Evolutionary conservation across 2,329 filamentous ascomycete species (phyloP).

Genomic region (Delphinella strobiligena): DNA sequence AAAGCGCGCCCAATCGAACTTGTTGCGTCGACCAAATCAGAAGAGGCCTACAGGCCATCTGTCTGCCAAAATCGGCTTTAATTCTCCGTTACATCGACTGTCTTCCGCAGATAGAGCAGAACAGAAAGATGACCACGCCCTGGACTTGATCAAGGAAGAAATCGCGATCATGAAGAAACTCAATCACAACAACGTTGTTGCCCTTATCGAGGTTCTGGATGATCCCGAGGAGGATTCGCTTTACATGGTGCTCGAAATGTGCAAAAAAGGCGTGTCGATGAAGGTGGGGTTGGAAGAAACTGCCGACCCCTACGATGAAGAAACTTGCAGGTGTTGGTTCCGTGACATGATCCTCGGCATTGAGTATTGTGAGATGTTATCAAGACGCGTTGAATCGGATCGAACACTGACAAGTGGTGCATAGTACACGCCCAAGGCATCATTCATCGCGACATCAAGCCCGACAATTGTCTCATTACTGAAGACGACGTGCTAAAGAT

Average conservation of each 20-base stretch:
- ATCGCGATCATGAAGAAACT: conserved; percentile 99
- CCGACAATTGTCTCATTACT: conserved; percentile 85
- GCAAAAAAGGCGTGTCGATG: conserved; percentile 96
- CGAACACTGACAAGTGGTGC: background rate
- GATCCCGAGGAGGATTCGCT: conserved; percentile 91
- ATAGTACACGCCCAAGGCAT: conserved; percentile 85
- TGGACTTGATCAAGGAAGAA: conserved; percentile 86
- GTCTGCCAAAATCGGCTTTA: conserved; percentile 43
- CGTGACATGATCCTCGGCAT: conserved; percentile 89
- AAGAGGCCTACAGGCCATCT: conserved; percentile 40
- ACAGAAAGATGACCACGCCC: conserved; percentile 52
- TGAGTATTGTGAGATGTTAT: conserved; percentile 61
- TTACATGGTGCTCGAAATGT: conserved; percentile 99
- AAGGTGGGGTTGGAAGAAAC: conserved; percentile 78
- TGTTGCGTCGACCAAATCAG: conserved; percentile 55
- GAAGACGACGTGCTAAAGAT: conserved; percentile 91
- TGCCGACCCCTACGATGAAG: conserved; percentile 69
- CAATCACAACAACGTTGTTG: conserved; percentile 86
- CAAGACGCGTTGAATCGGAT: background rate
- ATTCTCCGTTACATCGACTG: conserved; percentile 51
- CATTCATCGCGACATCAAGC: conserved; percentile 94
- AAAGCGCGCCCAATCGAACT: conserved; percentile 80
- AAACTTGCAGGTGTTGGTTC: conserved; percentile 82
- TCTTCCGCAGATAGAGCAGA: conserved; percentile 39
- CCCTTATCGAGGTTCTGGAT: conserved; percentile 85